Evolutionary conservation across 805 yeast genomes (phyloP), one percentile per base, ranked within the genome.

Genomic region (Starmerella vitae): DNA sequence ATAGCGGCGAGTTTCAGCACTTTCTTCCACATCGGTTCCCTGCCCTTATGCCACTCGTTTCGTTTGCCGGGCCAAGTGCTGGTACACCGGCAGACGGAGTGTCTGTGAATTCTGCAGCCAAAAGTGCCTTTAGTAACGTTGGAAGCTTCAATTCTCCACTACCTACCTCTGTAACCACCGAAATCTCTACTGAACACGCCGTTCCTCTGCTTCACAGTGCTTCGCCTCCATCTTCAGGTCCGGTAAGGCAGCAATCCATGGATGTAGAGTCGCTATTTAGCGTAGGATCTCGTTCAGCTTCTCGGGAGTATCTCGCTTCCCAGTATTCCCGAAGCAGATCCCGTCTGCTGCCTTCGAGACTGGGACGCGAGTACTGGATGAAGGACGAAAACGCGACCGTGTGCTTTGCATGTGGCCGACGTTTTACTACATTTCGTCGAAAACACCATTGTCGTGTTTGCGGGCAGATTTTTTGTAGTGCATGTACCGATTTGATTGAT

Each of bases 401-500:
- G 45, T 88, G 98, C 53, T 74, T 84, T 42, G 68, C 78, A 13
- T 88, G 97, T 58, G 82, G 79, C 40, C 69, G 75, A 39, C 72
- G 74, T 3, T 88, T 88, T 45, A 50, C 55, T 31, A 56, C 96
- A 0, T 86, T 85, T 60, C 64, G 95, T 56, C 66, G 98, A 49
- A 80, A 82, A 48, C 98, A 88, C 56, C 98, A 88, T 59, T 88
- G 98, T 54, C 65, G 98, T 38, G 76, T 88, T 26, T 88, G 98
- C 60, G 98, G 98, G 2, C 94, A 86, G 57, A 86, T 88, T 35
- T 88, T 86, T 54, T 88, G 98, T 58, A 69, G 79, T 32, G 67
- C 70, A 8, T 88, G 98, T 58, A 83, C 95, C 0, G 61, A 71
- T 3, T 70, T 84, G 51, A 62, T 83, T 51, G 53, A 79, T 43